phyloP scores from a whole-genome alignment of 441 rosid genomes.

The Gossypium lobatum region DNA sequence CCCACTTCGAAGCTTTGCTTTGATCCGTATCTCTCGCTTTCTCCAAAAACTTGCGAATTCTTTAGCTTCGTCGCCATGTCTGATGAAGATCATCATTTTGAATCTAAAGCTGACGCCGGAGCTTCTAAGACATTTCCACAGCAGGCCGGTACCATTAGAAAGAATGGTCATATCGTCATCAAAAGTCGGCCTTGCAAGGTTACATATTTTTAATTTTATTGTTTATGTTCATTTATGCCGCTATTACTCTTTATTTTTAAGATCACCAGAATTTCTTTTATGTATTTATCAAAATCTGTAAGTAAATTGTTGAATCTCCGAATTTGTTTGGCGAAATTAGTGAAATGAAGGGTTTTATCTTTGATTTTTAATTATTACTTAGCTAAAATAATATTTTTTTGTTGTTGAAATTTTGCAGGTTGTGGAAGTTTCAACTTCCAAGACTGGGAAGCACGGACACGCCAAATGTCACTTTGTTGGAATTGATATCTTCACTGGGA shows the following conservation, averaged over 20 bases:
- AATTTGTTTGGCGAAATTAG: not conserved
- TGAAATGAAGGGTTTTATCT: not conserved
- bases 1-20: not conserved
- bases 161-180: constrained; percentile 68
- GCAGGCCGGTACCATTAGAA: constrained; percentile 77
- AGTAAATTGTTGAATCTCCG: not conserved
- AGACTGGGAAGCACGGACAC: constrained; percentile 96
- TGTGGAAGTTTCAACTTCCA: constrained; percentile 90
- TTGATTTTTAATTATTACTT: not conserved
- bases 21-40: not conserved
- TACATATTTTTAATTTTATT: not conserved
- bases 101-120: constrained; percentile 77
- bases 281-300: not conserved
- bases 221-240: not conserved
- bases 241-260: not conserved
- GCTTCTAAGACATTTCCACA: constrained; percentile 76
- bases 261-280: not conserved
- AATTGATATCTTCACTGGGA: constrained; percentile 84
- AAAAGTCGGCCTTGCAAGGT: constrained; percentile 77
- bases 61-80: constrained; percentile 39
- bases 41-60: not conserved
- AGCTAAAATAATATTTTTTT: not conserved
- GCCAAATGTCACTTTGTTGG: constrained; percentile 95
- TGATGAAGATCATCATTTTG: constrained; percentile 81
- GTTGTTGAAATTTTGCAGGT: constrained; percentile 38